A percentile compares a stretch with the other conserved stretches of the same genome.
Evolutionary conservation across 1,284 basidiomycete species (phyloP).

Genomic region (Cerrena zonata): DNA sequence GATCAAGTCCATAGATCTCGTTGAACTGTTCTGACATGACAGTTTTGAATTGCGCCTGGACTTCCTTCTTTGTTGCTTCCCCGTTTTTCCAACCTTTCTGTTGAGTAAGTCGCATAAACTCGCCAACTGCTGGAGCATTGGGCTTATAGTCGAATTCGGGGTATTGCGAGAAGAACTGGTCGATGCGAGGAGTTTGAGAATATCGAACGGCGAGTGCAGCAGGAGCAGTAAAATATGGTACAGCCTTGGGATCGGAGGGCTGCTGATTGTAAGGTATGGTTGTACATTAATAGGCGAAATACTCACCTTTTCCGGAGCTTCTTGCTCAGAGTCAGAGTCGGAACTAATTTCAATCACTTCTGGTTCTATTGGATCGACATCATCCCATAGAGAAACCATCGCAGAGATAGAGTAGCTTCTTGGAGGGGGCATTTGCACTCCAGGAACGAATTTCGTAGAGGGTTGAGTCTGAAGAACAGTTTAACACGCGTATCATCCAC

Average conservation of each 20-base stretch:
- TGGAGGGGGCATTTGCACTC: too few relatives aligned
- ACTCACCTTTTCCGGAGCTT: too few relatives aligned
- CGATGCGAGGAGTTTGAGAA: background rate
- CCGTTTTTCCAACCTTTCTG: background rate
- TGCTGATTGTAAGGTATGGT: too few relatives aligned
- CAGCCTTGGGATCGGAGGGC: too few relatives aligned
- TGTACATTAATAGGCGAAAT: too few relatives aligned
- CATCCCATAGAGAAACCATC: background rate
- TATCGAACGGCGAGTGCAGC: background rate
- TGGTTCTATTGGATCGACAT: too few relatives aligned
- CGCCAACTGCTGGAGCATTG: background rate
- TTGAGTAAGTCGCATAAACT: background rate
- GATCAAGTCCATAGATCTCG: conserved; percentile 28
- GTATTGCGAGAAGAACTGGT: background rate
- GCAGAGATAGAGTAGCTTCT: background rate
- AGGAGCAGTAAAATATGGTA: too few relatives aligned
- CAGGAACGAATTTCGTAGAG: too few relatives aligned
- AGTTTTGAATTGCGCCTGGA: background rate
- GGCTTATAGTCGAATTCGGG: background rate
- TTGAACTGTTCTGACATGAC: conserved; percentile 26
- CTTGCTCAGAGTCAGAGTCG: too few relatives aligned
- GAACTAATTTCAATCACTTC: too few relatives aligned
- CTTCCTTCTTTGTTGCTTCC: background rate
- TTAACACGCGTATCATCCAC: too few relatives aligned
- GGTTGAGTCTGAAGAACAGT: too few relatives aligned